Conservation (phyloP, 148 eudicot genomes). For the Dysphania ambrosioides region DNA sequence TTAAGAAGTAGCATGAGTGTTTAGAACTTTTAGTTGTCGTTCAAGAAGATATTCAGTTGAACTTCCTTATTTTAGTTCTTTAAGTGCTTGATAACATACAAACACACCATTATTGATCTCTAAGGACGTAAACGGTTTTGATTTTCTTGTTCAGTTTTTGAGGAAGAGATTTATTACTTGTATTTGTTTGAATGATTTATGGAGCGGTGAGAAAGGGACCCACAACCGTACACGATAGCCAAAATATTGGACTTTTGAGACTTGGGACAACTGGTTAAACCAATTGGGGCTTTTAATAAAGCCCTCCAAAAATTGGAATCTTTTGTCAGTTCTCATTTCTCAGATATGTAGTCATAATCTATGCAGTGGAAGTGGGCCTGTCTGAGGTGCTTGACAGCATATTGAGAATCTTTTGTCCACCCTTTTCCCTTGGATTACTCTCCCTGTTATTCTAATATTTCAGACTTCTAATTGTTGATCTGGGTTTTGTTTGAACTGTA, state of each 20-base stretch:
- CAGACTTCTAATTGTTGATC: not conserved
- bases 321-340: constrained; percentile 1
- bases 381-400: constrained; percentile 11
- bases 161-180: no score
- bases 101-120: no score
- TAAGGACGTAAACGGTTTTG: not conserved
- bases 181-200: not conserved
- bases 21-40: not conserved
- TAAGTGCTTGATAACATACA: no score
- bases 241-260: constrained; percentile 11
- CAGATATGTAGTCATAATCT: constrained; percentile 9
- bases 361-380: constrained; percentile 6
- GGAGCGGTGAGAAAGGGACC: not conserved
- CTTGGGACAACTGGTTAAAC: not conserved
- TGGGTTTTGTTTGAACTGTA: not conserved
- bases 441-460: not conserved
- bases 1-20: no score
- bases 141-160: not conserved
- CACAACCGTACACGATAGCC: not conserved
- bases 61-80: not conserved
- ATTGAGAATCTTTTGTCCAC: constrained; percentile 1
- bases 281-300: constrained; percentile 10
- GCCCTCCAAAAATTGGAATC: constrained; percentile 8
- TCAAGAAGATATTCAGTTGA: no score
- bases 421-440: not conserved